Conservation (phyloP, 805 yeast species). For the Hanseniaspora lachancei region DNA sequence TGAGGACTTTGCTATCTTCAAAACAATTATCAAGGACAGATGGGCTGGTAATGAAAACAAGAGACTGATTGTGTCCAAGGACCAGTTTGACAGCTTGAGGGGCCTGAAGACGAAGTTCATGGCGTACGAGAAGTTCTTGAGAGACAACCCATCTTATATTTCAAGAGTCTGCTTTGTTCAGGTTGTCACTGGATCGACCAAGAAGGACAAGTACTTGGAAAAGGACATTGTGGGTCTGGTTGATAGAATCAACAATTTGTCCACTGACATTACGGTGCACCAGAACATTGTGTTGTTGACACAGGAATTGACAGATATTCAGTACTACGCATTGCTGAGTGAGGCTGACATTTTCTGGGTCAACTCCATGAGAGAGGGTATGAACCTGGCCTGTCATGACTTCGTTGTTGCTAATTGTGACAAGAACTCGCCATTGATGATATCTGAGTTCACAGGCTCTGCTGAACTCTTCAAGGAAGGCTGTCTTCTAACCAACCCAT, state of each 20-base stretch:
- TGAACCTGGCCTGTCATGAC: slow-evolving; percentile 94
- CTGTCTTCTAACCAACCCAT: slow-evolving; percentile 74
- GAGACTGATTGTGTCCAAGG: slow-evolving; percentile 65
- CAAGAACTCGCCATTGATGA: slow-evolving; percentile 64
- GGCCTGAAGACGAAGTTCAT: slow-evolving; percentile 78
- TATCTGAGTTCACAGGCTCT: slow-evolving; percentile 92
- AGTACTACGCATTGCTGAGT: slow-evolving; percentile 69
- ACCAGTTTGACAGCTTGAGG: slow-evolving; percentile 73
- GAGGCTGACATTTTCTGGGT: slow-evolving; percentile 86
- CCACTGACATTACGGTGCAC: slow-evolving; percentile 42
- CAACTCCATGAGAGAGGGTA: slow-evolving; percentile 87
- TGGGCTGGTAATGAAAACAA: slow-evolving; percentile 38
- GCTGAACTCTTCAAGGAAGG: slow-evolving; percentile 64
- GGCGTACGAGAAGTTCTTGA: slow-evolving; percentile 72
- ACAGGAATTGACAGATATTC: slow-evolving; percentile 79
- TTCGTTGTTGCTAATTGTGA: slow-evolving; percentile 62
- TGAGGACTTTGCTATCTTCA: slow-evolving; percentile 50
- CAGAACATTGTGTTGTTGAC: slow-evolving; percentile 81
- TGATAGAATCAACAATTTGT: slow-evolving; percentile 70
- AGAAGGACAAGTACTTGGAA: slow-evolving; percentile 51
- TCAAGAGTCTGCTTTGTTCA: slow-evolving; percentile 66
- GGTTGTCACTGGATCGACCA: slow-evolving; percentile 38
- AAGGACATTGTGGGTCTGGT: slow-evolving; percentile 62
- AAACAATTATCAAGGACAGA: slow-evolving; percentile 55
- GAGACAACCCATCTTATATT: slow-evolving; percentile 56